Percentiles rank a stretch among this genome's conserved stretches.
phyloP scores from a whole-genome alignment of 805 yeast species.

The Wickerhamiella alocasiicola region DNA sequence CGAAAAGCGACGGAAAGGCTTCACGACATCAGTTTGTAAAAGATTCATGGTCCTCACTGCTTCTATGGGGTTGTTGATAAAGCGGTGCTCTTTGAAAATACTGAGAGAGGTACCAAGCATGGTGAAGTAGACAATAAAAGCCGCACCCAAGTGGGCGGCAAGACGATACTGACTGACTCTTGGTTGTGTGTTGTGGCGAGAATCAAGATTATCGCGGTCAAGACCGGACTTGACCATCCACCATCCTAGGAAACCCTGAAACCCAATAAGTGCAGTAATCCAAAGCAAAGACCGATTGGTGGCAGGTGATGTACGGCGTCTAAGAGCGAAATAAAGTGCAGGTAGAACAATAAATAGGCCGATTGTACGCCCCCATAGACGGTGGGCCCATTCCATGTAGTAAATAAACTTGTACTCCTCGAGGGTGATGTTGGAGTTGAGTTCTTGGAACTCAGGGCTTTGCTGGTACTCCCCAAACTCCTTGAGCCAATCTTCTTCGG shows the following conservation, averaged over 20 bases:
- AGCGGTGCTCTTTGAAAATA: slow-evolving; percentile 59
- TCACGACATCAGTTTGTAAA: slow-evolving; percentile 49
- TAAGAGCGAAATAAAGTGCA: slow-evolving; percentile 63
- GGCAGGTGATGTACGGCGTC: slow-evolving; percentile 51
- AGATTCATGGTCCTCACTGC: slow-evolving; percentile 44
- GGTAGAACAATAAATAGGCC: slow-evolving; percentile 78
- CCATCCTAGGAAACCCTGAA: slow-evolving; percentile 97
- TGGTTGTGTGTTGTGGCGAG: slow-evolving; percentile 75
- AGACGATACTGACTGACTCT: slow-evolving; percentile 92
- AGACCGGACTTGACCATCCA: slow-evolving; percentile 99
- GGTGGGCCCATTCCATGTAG: slow-evolving; percentile 96
- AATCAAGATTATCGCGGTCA: slow-evolving; percentile 62
- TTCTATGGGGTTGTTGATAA: slow-evolving; percentile 49
- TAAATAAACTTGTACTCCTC: slow-evolving; percentile 93
- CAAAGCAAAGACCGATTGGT: slow-evolving; percentile 59
- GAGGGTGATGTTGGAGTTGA: slow-evolving; percentile 77
- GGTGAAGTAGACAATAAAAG: slow-evolving; percentile 74
- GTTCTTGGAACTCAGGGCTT: slow-evolving; percentile 82
- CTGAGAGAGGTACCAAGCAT: slow-evolving; percentile 86
- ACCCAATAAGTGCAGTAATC: slow-evolving; percentile 64
- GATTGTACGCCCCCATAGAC: slow-evolving; percentile 82
- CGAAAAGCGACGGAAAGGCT: slow-evolving; percentile 44
- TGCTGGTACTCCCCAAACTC: slow-evolving; percentile 72
- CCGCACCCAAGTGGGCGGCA: slow-evolving; percentile 89
- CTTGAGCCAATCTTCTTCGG: slow-evolving; percentile 66